Conservation (phyloP, 495 filamentous ascomycete species). For the Aspergillus panamensis region DNA sequence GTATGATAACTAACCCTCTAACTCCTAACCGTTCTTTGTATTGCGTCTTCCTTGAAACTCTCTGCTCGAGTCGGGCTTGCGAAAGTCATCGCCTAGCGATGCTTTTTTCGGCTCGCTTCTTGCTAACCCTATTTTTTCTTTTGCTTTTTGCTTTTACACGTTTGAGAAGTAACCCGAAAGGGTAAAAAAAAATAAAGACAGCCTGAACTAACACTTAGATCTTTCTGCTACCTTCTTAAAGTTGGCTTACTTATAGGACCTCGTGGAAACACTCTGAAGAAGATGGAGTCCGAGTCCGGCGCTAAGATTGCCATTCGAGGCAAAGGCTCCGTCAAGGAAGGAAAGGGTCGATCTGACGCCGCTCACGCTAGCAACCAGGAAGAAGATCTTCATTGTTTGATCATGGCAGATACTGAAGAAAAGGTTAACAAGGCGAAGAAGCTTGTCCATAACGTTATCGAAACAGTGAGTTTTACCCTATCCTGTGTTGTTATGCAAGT, state of each 20-base stretch:
- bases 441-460: conserved; percentile 94
- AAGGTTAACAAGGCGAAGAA: conserved; percentile 98
- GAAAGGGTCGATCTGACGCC: conserved; percentile 96
- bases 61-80: conserved; percentile 49
- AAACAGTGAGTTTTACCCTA: conserved; percentile 68
- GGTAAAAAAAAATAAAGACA: conserved; percentile 35
- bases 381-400: conserved; percentile 96
- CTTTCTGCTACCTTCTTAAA: conserved; percentile 78
- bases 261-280: conserved; percentile 98
- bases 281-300: conserved; percentile 95
- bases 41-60: conserved; percentile 43
- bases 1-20: conserved; percentile 99
- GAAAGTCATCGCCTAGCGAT: conserved; percentile 36
- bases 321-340: conserved; percentile 99
- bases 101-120: conserved; percentile 48
- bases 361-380: conserved; percentile 99
- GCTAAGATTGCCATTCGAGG: conserved; percentile 99
- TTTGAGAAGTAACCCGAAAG: conserved; percentile 21
- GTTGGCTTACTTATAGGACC: conserved; percentile 99
- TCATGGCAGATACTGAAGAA: conserved; percentile 98
- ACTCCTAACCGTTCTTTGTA: conserved; percentile 63
- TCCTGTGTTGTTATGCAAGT: neutral
- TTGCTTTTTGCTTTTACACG: conserved; percentile 35
- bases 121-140: conserved; percentile 56
- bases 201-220: conserved; percentile 74